Conservation (phyloP, 768 basidiomycete genomes). For the Russula brevipes region DNA sequence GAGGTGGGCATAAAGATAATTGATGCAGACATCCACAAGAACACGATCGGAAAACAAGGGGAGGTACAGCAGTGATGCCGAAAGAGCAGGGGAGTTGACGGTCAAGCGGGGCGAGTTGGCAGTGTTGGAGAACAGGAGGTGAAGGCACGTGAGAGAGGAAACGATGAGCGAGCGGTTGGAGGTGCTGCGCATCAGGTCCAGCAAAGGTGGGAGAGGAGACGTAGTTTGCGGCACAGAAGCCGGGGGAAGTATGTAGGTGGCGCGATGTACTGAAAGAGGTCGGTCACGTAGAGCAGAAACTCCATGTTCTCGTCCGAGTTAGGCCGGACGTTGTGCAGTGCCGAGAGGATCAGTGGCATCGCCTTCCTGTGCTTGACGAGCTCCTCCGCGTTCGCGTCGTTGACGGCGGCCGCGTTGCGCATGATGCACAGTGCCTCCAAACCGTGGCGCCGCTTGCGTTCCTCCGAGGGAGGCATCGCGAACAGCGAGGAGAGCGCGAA, state of each 20-base stretch:
- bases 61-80: conserved; percentile 62
- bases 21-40: conserved; percentile 65
- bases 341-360: conserved; percentile 57
- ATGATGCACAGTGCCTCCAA: conserved; percentile 80
- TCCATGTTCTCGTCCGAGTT: conserved; percentile 65
- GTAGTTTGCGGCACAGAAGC: conserved; percentile 31
- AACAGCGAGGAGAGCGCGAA: conserved; percentile 42
- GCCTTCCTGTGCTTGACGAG: conserved; percentile 57
- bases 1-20: conserved; percentile 70
- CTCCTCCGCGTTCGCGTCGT: conserved; percentile 60
- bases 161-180: conserved; percentile 75
- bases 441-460: conserved; percentile 65
- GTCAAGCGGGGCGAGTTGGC: conserved; percentile 51
- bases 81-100: conserved; percentile 53
- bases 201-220: conserved; percentile 54
- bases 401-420: conserved; percentile 73
- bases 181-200: conserved; percentile 50
- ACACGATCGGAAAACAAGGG: conserved; percentile 66
- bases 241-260: conserved; percentile 38
- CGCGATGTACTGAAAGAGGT: conserved; percentile 63
- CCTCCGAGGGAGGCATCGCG: conserved; percentile 45
- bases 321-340: conserved; percentile 56
- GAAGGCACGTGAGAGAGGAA: conserved; percentile 54
- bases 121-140: conserved; percentile 56
- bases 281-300: conserved; percentile 64